These are phyloP conservation scores for Leptographium procerum DNA, from an alignment of 2,329 filamentous ascomycete species.

Conservation along the genomic window DNA sequence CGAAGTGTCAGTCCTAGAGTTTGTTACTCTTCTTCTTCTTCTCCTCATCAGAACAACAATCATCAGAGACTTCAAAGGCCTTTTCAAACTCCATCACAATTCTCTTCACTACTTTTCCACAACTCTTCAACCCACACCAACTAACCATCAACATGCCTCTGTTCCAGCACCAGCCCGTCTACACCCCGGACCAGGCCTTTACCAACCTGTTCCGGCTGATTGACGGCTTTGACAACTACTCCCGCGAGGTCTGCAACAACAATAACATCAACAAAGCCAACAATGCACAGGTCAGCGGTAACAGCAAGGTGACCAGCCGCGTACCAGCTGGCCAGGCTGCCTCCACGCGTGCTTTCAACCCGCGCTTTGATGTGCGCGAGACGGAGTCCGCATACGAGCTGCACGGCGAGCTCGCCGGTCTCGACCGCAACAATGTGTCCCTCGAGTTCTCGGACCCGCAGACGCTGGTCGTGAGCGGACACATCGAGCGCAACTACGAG, in stretches of 20 bases:
- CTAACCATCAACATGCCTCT: conserved; percentile 42
- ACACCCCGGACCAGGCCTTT: conserved; percentile 15
- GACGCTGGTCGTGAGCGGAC: conserved; percentile 60
- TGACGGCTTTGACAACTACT: conserved; percentile 51
- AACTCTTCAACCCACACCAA: conserved; percentile 1
- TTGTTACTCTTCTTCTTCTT: neutral
- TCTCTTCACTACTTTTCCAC: neutral
- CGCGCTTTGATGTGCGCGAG: conserved; percentile 71
- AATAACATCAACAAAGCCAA: neutral
- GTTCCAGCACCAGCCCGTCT: conserved; percentile 38
- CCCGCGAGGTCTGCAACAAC: conserved; percentile 21
- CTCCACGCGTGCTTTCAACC: conserved; percentile 41
- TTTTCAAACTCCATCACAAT: neutral
- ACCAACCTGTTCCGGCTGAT: conserved; percentile 47
- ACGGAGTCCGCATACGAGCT: conserved; percentile 58
- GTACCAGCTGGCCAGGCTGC: conserved; percentile 22
- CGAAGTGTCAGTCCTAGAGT: neutral
- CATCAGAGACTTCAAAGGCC: neutral
- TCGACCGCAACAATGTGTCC: conserved; percentile 60
- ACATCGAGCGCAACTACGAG: conserved; percentile 50
- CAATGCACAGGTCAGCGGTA: conserved; percentile 4
- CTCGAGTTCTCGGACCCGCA: conserved; percentile 72
- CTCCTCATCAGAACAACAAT: neutral
- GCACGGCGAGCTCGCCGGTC: conserved; percentile 67
- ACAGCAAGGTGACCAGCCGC: conserved; percentile 15